phyloP scores from a whole-genome alignment of 768 basidiomycete genomes.

The Mycena albidolilacea region DNA sequence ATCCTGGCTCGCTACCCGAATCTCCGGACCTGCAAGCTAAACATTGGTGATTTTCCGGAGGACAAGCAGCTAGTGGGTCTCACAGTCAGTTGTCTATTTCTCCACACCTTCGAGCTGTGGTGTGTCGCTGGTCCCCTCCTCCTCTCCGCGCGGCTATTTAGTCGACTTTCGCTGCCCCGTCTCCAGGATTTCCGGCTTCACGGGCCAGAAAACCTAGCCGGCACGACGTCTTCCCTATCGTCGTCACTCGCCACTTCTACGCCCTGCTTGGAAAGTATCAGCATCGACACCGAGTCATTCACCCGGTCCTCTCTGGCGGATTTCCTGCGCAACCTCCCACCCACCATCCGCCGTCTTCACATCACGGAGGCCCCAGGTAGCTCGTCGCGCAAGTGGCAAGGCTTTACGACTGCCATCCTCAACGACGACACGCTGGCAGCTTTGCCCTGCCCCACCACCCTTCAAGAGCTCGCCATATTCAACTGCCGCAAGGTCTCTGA shows the following conservation, averaged over 20 bases:
- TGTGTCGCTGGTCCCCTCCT: not conserved
- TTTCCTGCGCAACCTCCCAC: not conserved
- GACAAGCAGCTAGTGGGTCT: no score
- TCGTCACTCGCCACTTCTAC: not conserved
- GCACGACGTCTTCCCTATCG: not conserved
- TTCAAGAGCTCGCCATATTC: slow-evolving; percentile 4
- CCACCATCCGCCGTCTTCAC: not conserved
- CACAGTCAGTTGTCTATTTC: not conserved
- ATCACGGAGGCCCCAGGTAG: not conserved
- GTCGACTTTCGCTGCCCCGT: slow-evolving; percentile 2
- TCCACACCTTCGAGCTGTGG: not conserved
- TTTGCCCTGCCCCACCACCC: slow-evolving; percentile 5
- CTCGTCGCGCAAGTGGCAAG: not conserved
- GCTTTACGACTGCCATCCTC: not conserved
- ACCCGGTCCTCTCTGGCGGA: not conserved
- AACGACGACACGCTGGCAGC: not conserved
- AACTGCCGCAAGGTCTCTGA: slow-evolving; percentile 3
- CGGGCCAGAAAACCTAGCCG: not conserved
- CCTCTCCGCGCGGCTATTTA: not conserved
- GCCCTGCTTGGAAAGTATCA: slow-evolving; percentile 8
- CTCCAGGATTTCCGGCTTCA: not conserved
- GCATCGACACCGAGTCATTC: not conserved
- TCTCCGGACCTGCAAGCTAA: slow-evolving; percentile 5
- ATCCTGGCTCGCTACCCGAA: slow-evolving; percentile 2
- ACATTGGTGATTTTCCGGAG: not conserved